Conservation (phyloP, 306 rosid genomes). For the Trifolium fragiferum region DNA sequence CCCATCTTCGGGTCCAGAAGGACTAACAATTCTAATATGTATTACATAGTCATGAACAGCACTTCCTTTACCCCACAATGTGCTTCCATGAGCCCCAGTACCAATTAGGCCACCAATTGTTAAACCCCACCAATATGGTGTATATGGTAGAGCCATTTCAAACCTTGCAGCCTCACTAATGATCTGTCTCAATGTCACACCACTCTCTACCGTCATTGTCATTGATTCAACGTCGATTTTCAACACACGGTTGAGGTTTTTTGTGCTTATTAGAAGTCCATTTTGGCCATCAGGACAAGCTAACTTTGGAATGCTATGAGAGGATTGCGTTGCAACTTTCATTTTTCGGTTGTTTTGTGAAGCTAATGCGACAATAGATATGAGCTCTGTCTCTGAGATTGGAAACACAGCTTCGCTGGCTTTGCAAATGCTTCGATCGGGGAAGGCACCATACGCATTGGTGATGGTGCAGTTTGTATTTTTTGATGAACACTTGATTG, state of each 20-base stretch:
- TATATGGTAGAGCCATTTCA: slow-evolving; percentile 59
- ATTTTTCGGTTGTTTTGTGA: slow-evolving; percentile 44
- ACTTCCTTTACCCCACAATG: slow-evolving; percentile 78
- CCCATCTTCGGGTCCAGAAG: slow-evolving; percentile 48
- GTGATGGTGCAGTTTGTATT: slow-evolving; percentile 65
- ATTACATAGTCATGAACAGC: slow-evolving; percentile 65
- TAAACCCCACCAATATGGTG: slow-evolving; percentile 42
- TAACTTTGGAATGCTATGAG: slow-evolving; percentile 74
- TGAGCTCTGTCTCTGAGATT: slow-evolving; percentile 54
- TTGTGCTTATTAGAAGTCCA: slow-evolving; percentile 79
- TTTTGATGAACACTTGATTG: slow-evolving; percentile 53
- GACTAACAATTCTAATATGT: slow-evolving; percentile 56
- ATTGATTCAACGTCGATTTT: slow-evolving; percentile 44
- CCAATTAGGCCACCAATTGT: slow-evolving; percentile 77
- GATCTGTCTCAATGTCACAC: slow-evolving; percentile 58
- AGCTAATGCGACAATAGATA: slow-evolving; percentile 56
- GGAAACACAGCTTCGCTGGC: slow-evolving; percentile 55
- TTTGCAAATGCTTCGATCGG: slow-evolving; percentile 58
- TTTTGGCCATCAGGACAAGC: slow-evolving; percentile 49
- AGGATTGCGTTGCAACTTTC: slow-evolving; percentile 59
- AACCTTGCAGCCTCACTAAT: slow-evolving; percentile 58
- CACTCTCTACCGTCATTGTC: slow-evolving; percentile 64
- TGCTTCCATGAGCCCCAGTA: slow-evolving; percentile 88
- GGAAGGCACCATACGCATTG: slow-evolving; percentile 68
- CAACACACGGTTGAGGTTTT: slow-evolving; percentile 50